Percentiles rank a stretch among this genome's conserved stretches.
These are phyloP conservation scores for Tilletia caries DNA, from an alignment of 1,284 basidiomycete species.

Conservation along the genomic window DNA sequence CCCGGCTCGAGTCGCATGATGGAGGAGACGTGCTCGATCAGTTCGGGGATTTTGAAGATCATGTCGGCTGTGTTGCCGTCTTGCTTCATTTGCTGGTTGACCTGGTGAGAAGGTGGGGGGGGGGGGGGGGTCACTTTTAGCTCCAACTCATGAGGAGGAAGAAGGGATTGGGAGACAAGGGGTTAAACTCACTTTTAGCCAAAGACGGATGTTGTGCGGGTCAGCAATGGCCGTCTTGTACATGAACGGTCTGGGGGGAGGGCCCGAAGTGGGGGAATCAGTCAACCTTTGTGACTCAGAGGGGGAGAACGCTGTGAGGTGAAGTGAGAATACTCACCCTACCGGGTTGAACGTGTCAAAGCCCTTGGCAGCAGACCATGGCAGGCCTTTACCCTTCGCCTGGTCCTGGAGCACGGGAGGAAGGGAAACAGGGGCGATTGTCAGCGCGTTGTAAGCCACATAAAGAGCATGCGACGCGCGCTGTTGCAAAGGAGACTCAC, in stretches of 20 bases:
- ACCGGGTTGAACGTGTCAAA: constrained; percentile 72
- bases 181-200: constrained; percentile 63
- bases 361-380: constrained; percentile 84
- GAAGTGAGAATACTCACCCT: constrained; percentile 17
- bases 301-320: constrained; percentile 11
- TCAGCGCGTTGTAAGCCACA: background rate
- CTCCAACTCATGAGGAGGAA: background rate
- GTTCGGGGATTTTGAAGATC: constrained; percentile 86
- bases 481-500: background rate
- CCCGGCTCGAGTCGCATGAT: constrained; percentile 91
- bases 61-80: constrained; percentile 81
- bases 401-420: constrained; percentile 59
- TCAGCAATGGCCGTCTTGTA: constrained; percentile 70
- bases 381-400: constrained; percentile 85
- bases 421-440: background rate
- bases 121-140: too few species aligned
- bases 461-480: background rate
- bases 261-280: constrained; percentile 18
- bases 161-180: background rate
- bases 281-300: background rate
- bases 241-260: constrained; percentile 70
- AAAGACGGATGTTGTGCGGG: constrained; percentile 70
- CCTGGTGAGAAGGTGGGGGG: constrained; percentile 56
- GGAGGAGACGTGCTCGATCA: constrained; percentile 85
- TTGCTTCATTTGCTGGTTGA: constrained; percentile 80